Percentiles rank a stretch among this genome's conserved stretches.
These are phyloP conservation scores for Naematelia encephala DNA, from an alignment of 768 basidiomycete species.

Conservation along the genomic window DNA sequence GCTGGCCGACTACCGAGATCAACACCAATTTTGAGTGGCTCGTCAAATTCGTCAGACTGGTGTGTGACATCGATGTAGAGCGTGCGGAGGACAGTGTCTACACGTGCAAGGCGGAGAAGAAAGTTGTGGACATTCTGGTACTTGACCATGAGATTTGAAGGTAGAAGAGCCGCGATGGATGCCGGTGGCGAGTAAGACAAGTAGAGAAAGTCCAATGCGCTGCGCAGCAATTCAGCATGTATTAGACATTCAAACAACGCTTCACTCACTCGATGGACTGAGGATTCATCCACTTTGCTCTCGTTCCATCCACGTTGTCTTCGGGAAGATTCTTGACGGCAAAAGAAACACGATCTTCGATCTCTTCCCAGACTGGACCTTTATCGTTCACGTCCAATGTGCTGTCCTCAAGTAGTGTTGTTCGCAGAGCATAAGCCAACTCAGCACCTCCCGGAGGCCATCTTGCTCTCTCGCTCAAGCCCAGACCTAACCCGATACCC, in stretches of 20 bases:
- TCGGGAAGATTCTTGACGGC: constrained; percentile 68
- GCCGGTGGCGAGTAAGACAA: constrained; percentile 84
- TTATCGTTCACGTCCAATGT: constrained; percentile 36
- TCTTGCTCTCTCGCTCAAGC: constrained; percentile 66
- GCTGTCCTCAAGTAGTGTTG: constrained; percentile 79
- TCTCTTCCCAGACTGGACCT: constrained; percentile 40
- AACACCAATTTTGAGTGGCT: not conserved
- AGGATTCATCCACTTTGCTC: constrained; percentile 77
- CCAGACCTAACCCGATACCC: constrained; percentile 66
- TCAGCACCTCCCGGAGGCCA: constrained; percentile 89
- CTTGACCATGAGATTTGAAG: constrained; percentile 69
- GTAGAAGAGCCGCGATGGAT: constrained; percentile 70
- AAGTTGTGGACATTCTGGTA: constrained; percentile 81
- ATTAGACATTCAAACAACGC: constrained; percentile 56
- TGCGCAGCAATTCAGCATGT: constrained; percentile 8
- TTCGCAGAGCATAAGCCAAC: constrained; percentile 74
- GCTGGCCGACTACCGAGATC: constrained; percentile 4
- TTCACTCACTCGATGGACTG: constrained; percentile 54
- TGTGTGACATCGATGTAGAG: constrained; percentile 27
- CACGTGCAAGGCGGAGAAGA: constrained; percentile 72
- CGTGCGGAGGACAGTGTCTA: constrained; percentile 52
- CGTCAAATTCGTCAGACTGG: not conserved
- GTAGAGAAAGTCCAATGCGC: constrained; percentile 79
- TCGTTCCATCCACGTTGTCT: constrained; percentile 57
- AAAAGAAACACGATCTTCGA: constrained; percentile 64